These are phyloP conservation scores for Phoenix roebelenii DNA, from an alignment of 176 grass and related monocot species.

Conservation along the genomic window DNA sequence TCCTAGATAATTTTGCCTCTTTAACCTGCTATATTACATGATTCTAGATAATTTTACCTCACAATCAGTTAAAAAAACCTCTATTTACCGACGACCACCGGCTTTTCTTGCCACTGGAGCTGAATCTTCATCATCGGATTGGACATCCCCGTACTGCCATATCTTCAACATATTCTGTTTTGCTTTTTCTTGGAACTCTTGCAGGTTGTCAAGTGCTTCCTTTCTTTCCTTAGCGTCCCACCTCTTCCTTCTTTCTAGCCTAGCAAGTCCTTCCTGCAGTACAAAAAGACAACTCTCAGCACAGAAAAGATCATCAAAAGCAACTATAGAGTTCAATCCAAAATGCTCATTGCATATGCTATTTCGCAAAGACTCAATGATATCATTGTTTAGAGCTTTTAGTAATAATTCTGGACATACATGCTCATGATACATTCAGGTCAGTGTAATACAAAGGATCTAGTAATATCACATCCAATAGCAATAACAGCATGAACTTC, in stretches of 20 bases:
- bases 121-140: conserved; percentile 57
- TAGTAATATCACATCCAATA: too few species aligned
- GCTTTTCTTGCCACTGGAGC: conserved; percentile 44
- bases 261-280: conserved; percentile 66
- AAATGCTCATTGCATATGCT: too few species aligned
- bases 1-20: not conserved
- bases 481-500: too few species aligned
- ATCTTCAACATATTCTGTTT: conserved; percentile 47
- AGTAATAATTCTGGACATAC: too few species aligned
- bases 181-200: conserved; percentile 70
- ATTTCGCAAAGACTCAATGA: too few species aligned
- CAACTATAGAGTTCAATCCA: too few species aligned
- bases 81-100: conserved; percentile 33
- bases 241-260: conserved; percentile 65
- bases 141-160: conserved; percentile 60
- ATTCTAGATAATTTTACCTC: not conserved
- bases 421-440: too few species aligned
- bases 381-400: too few species aligned
- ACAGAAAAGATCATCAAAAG: too few species aligned
- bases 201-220: conserved; percentile 44
- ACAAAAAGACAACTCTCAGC: not conserved
- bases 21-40: not conserved
- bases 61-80: not conserved
- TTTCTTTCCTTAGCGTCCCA: conserved; percentile 74
- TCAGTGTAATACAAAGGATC: too few species aligned